These are phyloP conservation scores for Talaromyces sp. DNA, from an alignment of 2,329 filamentous ascomycete species.

Conservation along the genomic window DNA sequence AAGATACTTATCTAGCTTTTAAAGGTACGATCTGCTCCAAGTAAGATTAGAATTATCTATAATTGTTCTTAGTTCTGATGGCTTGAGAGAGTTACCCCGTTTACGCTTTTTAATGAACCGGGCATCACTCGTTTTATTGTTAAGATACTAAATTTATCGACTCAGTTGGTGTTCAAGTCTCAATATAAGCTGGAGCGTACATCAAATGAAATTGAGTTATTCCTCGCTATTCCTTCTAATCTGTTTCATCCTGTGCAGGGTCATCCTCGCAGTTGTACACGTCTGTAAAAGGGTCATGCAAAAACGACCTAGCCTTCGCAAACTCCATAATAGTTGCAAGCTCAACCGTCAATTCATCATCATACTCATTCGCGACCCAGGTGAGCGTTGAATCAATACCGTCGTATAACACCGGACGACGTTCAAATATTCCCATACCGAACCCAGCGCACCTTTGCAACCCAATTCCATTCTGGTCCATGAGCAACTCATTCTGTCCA, in stretches of 20 bases:
- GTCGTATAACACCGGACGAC: not conserved
- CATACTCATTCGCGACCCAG: not conserved
- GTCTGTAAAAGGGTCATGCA: not conserved
- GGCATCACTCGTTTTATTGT: too few relatives aligned
- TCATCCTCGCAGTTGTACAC: not conserved
- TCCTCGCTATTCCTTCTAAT: not conserved
- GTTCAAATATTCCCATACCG: not conserved
- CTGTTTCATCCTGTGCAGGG: not conserved
- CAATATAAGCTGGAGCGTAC: too few relatives aligned
- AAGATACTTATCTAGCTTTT: too few relatives aligned
- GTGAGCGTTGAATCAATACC: not conserved
- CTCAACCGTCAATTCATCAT: not conserved
- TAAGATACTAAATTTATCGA: too few relatives aligned
- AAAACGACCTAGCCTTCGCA: not conserved
- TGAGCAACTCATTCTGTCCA: not conserved
- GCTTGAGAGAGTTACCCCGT: too few relatives aligned
- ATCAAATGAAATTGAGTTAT: too few relatives aligned
- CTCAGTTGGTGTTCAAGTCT: too few relatives aligned
- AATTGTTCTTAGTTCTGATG: too few relatives aligned
- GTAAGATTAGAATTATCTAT: too few relatives aligned
- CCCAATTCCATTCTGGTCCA: not conserved
- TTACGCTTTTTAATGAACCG: too few relatives aligned
- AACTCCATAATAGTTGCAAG: not conserved
- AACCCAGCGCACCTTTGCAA: not conserved
- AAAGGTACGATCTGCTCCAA: too few relatives aligned